Evolutionary conservation across 306 rosid species (phyloP).

Genomic region (Corylus avellana): DNA sequence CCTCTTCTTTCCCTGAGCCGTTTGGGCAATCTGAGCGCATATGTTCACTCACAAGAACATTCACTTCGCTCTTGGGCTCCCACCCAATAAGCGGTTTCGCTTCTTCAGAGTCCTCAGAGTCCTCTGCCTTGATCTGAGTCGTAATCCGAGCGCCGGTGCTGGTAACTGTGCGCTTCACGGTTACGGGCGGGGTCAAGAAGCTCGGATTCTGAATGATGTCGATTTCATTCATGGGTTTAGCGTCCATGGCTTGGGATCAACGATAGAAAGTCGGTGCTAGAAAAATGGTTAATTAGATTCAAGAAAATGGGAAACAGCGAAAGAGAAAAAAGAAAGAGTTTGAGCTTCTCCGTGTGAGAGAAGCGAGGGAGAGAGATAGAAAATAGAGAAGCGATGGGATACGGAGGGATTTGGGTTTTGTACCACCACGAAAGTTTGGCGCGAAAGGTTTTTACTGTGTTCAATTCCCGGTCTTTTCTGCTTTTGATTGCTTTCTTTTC

Average conservation of each 20-base stretch:
- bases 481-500: neutral
- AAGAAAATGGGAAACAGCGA: neutral
- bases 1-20: neutral
- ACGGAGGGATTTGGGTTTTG: neutral
- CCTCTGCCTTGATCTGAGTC: conserved; percentile 20
- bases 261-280: neutral
- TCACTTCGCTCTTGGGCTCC: neutral
- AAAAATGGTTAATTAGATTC: neutral
- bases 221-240: neutral
- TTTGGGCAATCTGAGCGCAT: neutral
- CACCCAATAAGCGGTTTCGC: neutral
- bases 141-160: conserved; percentile 56
- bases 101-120: conserved; percentile 8
- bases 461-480: conserved; percentile 21
- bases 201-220: neutral
- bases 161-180: conserved; percentile 44
- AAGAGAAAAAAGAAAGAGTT: neutral
- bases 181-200: conserved; percentile 16
- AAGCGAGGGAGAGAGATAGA: neutral
- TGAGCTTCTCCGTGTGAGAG: neutral
- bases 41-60: neutral
- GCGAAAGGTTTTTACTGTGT: conserved; percentile 32
- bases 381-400: neutral
- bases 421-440: conserved; percentile 21
- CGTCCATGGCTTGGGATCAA: conserved; percentile 21